Conservation (phyloP, 1,139 yeast genomes). For the Geotrichum reessii region DNA sequence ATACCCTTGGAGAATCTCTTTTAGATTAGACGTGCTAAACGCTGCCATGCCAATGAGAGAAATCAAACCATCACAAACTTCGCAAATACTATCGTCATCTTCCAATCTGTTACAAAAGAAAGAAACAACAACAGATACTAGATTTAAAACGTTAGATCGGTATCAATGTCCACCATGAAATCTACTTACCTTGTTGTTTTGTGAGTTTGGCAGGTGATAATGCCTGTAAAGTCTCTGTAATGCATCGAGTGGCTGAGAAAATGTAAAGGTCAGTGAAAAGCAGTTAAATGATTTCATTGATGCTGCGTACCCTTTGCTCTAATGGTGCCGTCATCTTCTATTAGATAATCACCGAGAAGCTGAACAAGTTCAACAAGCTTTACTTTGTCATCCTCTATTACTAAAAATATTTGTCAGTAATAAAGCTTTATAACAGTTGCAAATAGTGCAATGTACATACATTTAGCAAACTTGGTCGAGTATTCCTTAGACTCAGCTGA, state of each 20-base stretch:
- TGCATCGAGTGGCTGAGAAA: slow-evolving; percentile 48
- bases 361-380: slow-evolving; percentile 52
- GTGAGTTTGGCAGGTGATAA: slow-evolving; percentile 42
- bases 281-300: slow-evolving; percentile 8
- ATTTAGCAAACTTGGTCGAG: slow-evolving; percentile 14
- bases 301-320: slow-evolving; percentile 37
- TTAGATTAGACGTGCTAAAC: slow-evolving; percentile 24
- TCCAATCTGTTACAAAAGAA: slow-evolving; percentile 63
- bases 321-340: slow-evolving; percentile 57
- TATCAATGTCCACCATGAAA: not conserved
- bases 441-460: slow-evolving; percentile 4
- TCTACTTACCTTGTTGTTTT: slow-evolving; percentile 51
- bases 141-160: not conserved
- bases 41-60: slow-evolving; percentile 45
- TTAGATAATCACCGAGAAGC: slow-evolving; percentile 53
- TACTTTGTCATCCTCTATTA: slow-evolving; percentile 36
- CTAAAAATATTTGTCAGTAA: slow-evolving; percentile 21
- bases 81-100: slow-evolving; percentile 52
- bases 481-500: slow-evolving; percentile 10
- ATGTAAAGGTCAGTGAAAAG: not conserved
- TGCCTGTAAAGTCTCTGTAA: slow-evolving; percentile 47
- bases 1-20: slow-evolving; percentile 37
- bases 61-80: slow-evolving; percentile 52
- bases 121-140: slow-evolving; percentile 49
- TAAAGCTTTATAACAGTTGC: not conserved